Evolutionary conservation across 2,329 filamentous ascomycete species (phyloP), one percentile per base, ranked within the genome.

Genomic region (Pseudocercospora ulei): DNA sequence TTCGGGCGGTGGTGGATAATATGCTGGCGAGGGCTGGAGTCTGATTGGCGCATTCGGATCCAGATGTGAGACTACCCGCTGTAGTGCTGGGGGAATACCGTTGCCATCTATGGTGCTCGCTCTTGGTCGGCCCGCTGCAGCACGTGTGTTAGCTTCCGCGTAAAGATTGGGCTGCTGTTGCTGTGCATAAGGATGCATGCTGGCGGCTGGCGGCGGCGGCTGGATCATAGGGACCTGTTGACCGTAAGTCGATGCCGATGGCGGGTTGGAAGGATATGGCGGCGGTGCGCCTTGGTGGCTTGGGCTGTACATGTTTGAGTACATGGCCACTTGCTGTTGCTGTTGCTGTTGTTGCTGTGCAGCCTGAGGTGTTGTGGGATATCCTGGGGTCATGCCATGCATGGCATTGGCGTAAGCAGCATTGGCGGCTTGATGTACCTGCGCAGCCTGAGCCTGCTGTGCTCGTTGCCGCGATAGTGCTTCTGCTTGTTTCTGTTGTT

Each of bases 51-150:
- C 83, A 53, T 78, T 96, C 1, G 90, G 90, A 57, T 98, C 90
- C 28, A 98, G 73, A 62, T 96, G 88, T 59, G 86, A 94, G 26
- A 90, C 90, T 13, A 98, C 90, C 52, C 90, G 75, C 63, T 98
- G 90, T 42, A 98, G 84, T 2, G 87, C 80, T 8, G 83, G 80
- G 3, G 90, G 90, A 43, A 98, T 94, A 2, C 88, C 88, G 56
- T 56, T 84, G 58, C 90, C 84, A 56, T 96, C 90, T 81, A 96
- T 92, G 3, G 90, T 98, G 28, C 87, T 90, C 25, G 90, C 87
- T 45, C 90, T 78, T 63, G 94, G 88, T 38, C 90, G 76, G 28
- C 80, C 80, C 3, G 11, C 30, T 13, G 30, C 30, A 29, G 79
- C 78, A 49, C 85, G 75, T 52, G 84, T 75, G 36, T 78, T 81